phyloP scores from a whole-genome alignment of 2,329 filamentous ascomycete species.

The Penicillium fuscoglaucum region DNA sequence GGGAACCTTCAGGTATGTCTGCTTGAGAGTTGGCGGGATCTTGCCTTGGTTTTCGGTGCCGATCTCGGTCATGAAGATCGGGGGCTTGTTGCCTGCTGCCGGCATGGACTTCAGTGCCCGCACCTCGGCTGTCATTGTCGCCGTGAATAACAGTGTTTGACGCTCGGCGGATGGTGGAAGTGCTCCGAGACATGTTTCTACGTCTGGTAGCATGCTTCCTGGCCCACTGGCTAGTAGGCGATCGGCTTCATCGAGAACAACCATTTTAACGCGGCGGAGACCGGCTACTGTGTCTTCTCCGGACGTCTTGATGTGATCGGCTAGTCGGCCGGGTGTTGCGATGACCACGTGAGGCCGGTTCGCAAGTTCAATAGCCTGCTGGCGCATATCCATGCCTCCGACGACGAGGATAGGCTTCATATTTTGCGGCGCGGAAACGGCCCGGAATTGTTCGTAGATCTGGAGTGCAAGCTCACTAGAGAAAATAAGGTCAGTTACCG shows the following conservation, averaged over 20 bases:
- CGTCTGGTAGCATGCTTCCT: constrained; percentile 91
- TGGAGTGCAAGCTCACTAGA: constrained; percentile 86
- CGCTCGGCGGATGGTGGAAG: constrained; percentile 75
- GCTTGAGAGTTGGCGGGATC: constrained; percentile 75
- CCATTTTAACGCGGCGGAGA: constrained; percentile 73
- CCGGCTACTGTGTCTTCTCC: constrained; percentile 88
- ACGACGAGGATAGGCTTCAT: constrained; percentile 89
- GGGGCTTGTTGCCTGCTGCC: constrained; percentile 65
- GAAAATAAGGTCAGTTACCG: background rate
- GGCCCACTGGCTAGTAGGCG: constrained; percentile 71
- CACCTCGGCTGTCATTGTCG: constrained; percentile 91
- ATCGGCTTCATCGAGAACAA: constrained; percentile 96
- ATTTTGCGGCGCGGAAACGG: constrained; percentile 82
- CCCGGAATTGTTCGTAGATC: constrained; percentile 94
- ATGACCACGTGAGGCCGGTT: constrained; percentile 88
- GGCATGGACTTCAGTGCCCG: constrained; percentile 79
- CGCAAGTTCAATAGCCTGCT: constrained; percentile 81
- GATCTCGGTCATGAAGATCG: constrained; percentile 87
- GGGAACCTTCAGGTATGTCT: constrained; percentile 84
- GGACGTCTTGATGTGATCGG: constrained; percentile 89
- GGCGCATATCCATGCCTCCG: constrained; percentile 87
- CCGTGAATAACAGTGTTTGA: constrained; percentile 95
- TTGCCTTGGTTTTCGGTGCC: constrained; percentile 67
- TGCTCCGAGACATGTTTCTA: constrained; percentile 81
- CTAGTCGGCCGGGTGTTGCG: constrained; percentile 87